Base-by-base conservation (phyloP, 2,329 filamentous ascomycete species). In the Pyricularia sp. region DNA sequence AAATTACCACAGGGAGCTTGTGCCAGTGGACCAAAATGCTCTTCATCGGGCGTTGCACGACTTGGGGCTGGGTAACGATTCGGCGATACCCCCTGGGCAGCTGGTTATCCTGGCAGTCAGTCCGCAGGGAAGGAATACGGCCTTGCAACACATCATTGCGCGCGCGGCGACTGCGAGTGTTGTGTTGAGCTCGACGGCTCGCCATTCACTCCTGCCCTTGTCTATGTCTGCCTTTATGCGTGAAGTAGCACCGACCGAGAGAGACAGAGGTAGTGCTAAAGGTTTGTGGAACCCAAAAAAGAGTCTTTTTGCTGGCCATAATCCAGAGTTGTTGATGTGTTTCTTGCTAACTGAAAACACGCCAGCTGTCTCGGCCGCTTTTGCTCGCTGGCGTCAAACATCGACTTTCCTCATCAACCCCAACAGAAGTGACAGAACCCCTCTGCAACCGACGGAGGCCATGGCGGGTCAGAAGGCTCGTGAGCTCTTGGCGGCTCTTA, bases 341-440 rank as follows among this genome's bases (percentile, higher is more conserved):
- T 63, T 63, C 26, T 63, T 63, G 10, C 58, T 61, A 26, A 61
- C n/a, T 61, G n/a, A 25, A 66, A 30, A 68, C 36, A 9, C 17
- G 33, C 4, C 68, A 78, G 73, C 73, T 6, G 71, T 75, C 6
- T 68, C 74, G 9, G 68, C 77, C n/a, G 81, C 80, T 2, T 71
- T 81, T 5, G 78, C 76, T 20, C 75, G 76, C 70, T 83, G 81
- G 81, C 79, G 80, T 36, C 76, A 74, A n/a, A 74, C 82, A 14
- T 79, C 81, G 4, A 77, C 78, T 14, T 81, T 81, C 69, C 74
- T 83, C 11, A 77, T 83, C 17, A 79, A 81, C 68, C 76, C 80
- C 0, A 71, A 69, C 26, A 79, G 78, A 33, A 77, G 73, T 69
- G 76, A 79, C 66, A 75, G 79, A 6, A 78, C 77, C 1, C 71